These are phyloP conservation scores for Phallus indusiatus DNA, from an alignment of 768 basidiomycete genomes.

Conservation along the genomic window DNA sequence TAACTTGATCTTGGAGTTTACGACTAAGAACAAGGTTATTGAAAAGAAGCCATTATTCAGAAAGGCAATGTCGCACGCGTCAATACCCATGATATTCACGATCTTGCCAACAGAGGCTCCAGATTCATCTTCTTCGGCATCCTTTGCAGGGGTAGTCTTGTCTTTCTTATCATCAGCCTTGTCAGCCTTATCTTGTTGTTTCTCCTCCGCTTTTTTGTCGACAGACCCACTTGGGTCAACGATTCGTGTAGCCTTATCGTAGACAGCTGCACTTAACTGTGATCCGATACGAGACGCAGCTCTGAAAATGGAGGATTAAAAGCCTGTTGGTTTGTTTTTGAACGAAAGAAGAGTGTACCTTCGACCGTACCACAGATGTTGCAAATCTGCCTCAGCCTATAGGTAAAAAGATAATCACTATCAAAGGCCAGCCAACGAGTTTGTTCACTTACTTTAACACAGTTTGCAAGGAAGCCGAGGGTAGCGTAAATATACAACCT, in stretches of 20 bases:
- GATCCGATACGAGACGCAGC: slow-evolving; percentile 21
- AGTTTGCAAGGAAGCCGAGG: slow-evolving; percentile 4
- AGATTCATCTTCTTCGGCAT: slow-evolving; percentile 9
- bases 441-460: slow-evolving; percentile 7
- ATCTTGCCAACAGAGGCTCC: slow-evolving; percentile 26
- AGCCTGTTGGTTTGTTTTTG: neutral
- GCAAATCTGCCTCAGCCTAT: slow-evolving; percentile 9
- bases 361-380: slow-evolving; percentile 21
- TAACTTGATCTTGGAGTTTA: neutral
- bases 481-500: slow-evolving; percentile 9
- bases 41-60: neutral
- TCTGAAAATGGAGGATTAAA: neutral
- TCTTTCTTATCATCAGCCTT: neutral
- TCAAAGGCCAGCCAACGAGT: neutral
- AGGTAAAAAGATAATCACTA: neutral
- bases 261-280: slow-evolving; percentile 24
- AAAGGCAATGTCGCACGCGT: slow-evolving; percentile 8
- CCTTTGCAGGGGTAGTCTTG: neutral
- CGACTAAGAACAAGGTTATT: slow-evolving; percentile 1
- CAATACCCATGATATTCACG: slow-evolving; percentile 25
- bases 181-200: neutral
- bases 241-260: slow-evolving; percentile 26
- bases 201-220: neutral
- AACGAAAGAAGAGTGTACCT: neutral
- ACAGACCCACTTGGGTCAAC: slow-evolving; percentile 26